A percentile compares a stretch with the other conserved stretches of the same genome.
Evolutionary conservation across 495 filamentous ascomycete genomes (phyloP).

Genomic region (Staphylotrichum longicolle): DNA sequence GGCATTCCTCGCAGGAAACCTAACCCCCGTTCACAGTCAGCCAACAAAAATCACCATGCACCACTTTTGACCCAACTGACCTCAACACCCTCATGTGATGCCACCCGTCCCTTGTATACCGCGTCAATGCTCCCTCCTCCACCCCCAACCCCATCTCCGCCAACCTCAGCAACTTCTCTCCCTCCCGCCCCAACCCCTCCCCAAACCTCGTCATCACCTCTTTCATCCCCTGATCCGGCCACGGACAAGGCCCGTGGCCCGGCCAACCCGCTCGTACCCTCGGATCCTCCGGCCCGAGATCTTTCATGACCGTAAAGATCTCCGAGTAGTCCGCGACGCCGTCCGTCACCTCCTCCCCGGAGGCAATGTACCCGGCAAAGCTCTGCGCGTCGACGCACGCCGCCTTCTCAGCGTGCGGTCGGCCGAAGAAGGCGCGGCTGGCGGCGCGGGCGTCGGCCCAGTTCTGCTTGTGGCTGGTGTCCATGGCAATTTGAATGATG

Average conservation of each 20-base stretch:
- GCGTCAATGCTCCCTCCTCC: conserved; percentile 28
- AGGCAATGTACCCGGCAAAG: conserved; percentile 48
- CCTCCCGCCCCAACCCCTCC: conserved; percentile 32
- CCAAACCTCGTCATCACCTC: conserved; percentile 34
- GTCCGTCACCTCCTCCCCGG: conserved; percentile 49
- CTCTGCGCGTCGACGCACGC: conserved; percentile 45
- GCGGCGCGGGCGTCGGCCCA: conserved; percentile 33
- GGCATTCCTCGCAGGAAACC: conserved; percentile 40
- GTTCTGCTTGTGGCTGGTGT: conserved; percentile 18
- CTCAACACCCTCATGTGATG: conserved; percentile 46
- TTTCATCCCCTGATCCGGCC: conserved; percentile 42
- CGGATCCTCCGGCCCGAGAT: conserved; percentile 36
- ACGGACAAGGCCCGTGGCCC: conserved; percentile 47
- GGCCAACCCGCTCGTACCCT: conserved; percentile 44
- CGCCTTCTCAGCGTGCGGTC: conserved; percentile 36
- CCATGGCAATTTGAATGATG: conserved; percentile 46
- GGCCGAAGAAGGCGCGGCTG: conserved; percentile 40
- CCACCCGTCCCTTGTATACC: conserved; percentile 46
- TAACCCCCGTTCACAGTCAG: not conserved
- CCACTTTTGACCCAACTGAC: conserved; percentile 23
- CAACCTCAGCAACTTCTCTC: conserved; percentile 42
- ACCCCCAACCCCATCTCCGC: conserved; percentile 40
- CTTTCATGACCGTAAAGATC: conserved; percentile 49
- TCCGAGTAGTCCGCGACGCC: conserved; percentile 49
- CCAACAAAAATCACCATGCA: not conserved